Conservation (phyloP, 352 stramenopile genomes). For the Elongisporangium senticosum region DNA sequence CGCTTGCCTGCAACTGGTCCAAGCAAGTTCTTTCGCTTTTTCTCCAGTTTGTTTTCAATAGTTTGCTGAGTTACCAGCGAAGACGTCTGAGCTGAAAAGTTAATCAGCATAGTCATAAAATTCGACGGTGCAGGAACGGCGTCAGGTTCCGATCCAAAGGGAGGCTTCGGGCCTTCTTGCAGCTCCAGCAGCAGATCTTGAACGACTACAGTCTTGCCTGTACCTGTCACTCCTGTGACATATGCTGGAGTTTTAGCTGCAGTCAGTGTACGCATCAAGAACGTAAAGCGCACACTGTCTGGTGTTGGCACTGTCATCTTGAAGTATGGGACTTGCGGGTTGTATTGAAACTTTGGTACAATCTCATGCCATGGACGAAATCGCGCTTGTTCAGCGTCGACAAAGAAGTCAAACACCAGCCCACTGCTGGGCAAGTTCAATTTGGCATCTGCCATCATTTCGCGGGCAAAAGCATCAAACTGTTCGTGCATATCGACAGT, state of each 20-base stretch:
- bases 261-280: slow-evolving; percentile 43
- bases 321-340: slow-evolving; percentile 52
- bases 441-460: slow-evolving; percentile 41
- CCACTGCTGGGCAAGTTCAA: slow-evolving; percentile 52
- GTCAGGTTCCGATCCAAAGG: slow-evolving; percentile 6
- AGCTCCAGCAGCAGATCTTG: slow-evolving; percentile 70
- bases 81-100: slow-evolving; percentile 90
- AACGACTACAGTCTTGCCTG: slow-evolving; percentile 86
- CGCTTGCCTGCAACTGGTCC: slow-evolving; percentile 83
- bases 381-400: slow-evolving; percentile 46
- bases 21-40: slow-evolving; percentile 93
- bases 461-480: slow-evolving; percentile 79
- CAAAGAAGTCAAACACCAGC: slow-evolving; percentile 84
- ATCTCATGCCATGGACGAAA: slow-evolving; percentile 59
- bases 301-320: slow-evolving; percentile 78
- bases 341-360: slow-evolving; percentile 68
- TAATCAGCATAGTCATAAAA: slow-evolving; percentile 80
- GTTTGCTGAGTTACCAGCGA: slow-evolving; percentile 85
- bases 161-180: slow-evolving; percentile 13
- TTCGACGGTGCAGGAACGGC: slow-evolving; percentile 15
- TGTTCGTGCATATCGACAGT: slow-evolving; percentile 59
- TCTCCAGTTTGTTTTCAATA: slow-evolving; percentile 93
- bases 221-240: slow-evolving; percentile 86
- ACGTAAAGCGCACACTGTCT: slow-evolving; percentile 70
- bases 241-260: slow-evolving; percentile 77